A percentile compares a stretch with the other conserved stretches of the same genome.
Evolutionary conservation across 2,329 filamentous ascomycete species (phyloP).

Genomic region (Sclerotinia nivalis): DNA sequence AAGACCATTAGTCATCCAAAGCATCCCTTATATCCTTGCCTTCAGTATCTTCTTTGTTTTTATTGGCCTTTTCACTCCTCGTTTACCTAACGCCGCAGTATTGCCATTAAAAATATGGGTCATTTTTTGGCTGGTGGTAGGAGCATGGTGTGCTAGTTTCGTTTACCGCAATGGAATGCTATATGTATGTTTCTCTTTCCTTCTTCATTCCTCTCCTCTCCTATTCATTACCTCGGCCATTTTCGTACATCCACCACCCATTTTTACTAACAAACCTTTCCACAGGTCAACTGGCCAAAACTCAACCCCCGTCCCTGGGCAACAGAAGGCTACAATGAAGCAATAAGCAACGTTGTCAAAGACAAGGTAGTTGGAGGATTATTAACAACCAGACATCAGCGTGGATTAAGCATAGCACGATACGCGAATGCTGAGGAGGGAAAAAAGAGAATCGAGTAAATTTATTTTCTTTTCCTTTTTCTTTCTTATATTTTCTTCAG

Average conservation of each 20-base stretch:
- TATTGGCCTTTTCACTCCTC: slow-evolving; percentile 70
- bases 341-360: slow-evolving; percentile 77
- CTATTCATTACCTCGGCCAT: neutral
- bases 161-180: slow-evolving; percentile 84
- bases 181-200: slow-evolving; percentile 67
- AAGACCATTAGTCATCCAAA: slow-evolving; percentile 83
- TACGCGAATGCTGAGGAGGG: slow-evolving; percentile 90
- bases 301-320: slow-evolving; percentile 87
- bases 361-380: slow-evolving; percentile 79
- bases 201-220: neutral
- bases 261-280: neutral
- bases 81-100: slow-evolving; percentile 70
- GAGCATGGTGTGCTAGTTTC: slow-evolving; percentile 72
- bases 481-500: slow-evolving; percentile 1
- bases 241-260: neutral
- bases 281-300: slow-evolving; percentile 95
- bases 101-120: slow-evolving; percentile 82
- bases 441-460: slow-evolving; percentile 88
- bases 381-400: slow-evolving; percentile 67
- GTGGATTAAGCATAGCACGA: slow-evolving; percentile 78
- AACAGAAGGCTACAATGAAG: slow-evolving; percentile 84
- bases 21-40: slow-evolving; percentile 82
- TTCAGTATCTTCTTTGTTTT: slow-evolving; percentile 80
- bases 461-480: slow-evolving; percentile 3
- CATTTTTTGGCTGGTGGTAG: slow-evolving; percentile 72